A percentile compares a stretch with the other conserved stretches of the same genome.
phyloP scores from a whole-genome alignment of 306 rosid species.

The Vigna nakashimae region DNA sequence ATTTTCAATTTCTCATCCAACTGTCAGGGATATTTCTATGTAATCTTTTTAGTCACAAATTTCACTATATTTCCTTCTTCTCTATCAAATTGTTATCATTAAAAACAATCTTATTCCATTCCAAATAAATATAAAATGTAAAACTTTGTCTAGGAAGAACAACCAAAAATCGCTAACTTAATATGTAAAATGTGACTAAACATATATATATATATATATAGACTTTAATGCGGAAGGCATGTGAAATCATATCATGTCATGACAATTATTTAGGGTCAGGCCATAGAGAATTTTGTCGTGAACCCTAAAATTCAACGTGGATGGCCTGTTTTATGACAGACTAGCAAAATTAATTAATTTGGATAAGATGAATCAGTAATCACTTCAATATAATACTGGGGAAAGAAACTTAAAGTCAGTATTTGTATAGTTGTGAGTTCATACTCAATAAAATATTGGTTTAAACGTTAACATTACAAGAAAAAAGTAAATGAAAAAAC shows the following conservation, averaged over 20 bases:
- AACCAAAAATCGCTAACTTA: neutral
- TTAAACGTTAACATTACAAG: neutral
- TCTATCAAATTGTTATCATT: neutral
- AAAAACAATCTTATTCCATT: neutral
- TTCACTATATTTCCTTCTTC: neutral
- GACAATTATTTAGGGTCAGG: neutral
- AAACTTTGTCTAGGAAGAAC: neutral
- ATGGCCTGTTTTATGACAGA: neutral
- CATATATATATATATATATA: too few species aligned
- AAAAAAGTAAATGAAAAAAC: neutral
- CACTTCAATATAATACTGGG: neutral
- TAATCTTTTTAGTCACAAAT: neutral
- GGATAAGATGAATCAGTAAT: neutral
- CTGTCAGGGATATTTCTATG: neutral
- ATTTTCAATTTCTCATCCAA: constrained; percentile 14
- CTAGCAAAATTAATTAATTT: neutral
- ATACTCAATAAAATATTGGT: neutral
- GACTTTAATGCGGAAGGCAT: neutral
- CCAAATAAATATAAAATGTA: too few species aligned
- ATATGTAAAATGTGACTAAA: neutral
- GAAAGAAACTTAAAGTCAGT: neutral
- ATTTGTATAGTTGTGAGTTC: neutral
- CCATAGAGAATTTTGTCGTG: neutral
- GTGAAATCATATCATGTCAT: neutral
- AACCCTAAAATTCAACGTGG: neutral